Evolutionary conservation across 208 protist genomes (phyloP), one percentile per base, ranked within the genome.

Genomic region (Acanthamoeba polyphaga): DNA sequence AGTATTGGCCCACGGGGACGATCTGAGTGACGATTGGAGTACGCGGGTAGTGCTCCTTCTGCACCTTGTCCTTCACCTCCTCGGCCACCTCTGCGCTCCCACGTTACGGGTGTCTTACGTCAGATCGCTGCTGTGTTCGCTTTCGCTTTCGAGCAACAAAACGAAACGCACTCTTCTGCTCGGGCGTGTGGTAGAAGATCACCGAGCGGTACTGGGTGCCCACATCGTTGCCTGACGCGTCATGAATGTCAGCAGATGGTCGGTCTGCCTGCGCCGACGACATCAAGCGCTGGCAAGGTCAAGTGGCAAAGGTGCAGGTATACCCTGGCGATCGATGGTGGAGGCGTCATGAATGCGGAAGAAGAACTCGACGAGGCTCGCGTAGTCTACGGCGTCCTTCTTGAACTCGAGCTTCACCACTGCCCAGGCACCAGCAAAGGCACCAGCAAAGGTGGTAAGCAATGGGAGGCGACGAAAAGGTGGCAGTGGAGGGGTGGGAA

Each of bases 271-370:
- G 53, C 17, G 53, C 17, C 17, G 53, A 19, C 12, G 17, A 58
- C 15, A 58, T 58, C 53, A 58, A 58, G 53, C 38, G 70, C 9
- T 12, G 12, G 10, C 29, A 22, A 46, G 29, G 70, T 2, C 70
- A 46, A 74, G 66, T 4, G 66, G 29, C 12, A 6, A 32, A 74
- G 29, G 29, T 1, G 9, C n/a, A n/a, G n/a, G n/a, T 76, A 19
- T 29, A 43, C 70, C 95, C 93, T 99, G 99, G 27, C 98, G 96
- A 96, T 99, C 99, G 32, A 96, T 64, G 24, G 97, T 98, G 10
- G 99, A 99, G 38, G 99, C 98, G 96, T 99, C 99, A 96, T 99
- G 99, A 89, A 98, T 98, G 82, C 97, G 96, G 93, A 99, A 99
- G 94, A 99, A 99, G 95, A 98, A 98, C 32, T 98, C 96, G 3